Percentiles rank a stretch among this genome's conserved stretches.
These are phyloP conservation scores for Rubroshorea leprosula DNA, from an alignment of 345 rosid species.

Conservation along the genomic window DNA sequence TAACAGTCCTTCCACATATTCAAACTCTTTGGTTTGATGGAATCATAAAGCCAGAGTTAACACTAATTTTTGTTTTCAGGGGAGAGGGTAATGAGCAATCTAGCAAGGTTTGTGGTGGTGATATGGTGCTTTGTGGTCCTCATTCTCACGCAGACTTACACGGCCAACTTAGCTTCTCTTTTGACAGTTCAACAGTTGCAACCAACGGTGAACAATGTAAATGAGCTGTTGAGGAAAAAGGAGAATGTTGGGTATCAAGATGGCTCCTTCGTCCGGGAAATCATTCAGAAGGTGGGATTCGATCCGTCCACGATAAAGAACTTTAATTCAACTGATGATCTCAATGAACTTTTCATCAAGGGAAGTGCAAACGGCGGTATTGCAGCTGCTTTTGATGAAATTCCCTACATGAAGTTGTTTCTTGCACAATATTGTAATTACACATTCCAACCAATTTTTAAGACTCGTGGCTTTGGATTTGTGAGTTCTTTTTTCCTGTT, in stretches of 20 bases:
- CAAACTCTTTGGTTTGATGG: neutral
- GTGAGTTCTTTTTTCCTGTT: too few relatives aligned
- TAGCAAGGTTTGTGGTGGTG: slow-evolving; percentile 36
- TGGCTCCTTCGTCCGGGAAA: too few relatives aligned
- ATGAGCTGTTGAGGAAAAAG: too few relatives aligned
- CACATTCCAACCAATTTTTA: too few relatives aligned
- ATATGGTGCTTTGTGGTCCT: too few relatives aligned
- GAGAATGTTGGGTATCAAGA: too few relatives aligned
- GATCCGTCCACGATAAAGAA: slow-evolving; percentile 1
- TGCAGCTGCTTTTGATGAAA: too few relatives aligned
- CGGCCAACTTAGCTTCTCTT: slow-evolving; percentile 41
- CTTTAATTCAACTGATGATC: slow-evolving; percentile 19
- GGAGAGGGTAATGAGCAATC: slow-evolving; percentile 37
- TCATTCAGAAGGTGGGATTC: slow-evolving; percentile 11
- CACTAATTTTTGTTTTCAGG: slow-evolving; percentile 21
- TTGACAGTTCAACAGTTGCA: slow-evolving; percentile 34
- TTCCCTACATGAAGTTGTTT: slow-evolving; percentile 24
- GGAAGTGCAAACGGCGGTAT: too few relatives aligned
- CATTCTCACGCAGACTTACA: slow-evolving; percentile 48
- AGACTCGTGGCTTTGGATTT: too few relatives aligned
- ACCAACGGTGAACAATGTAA: slow-evolving; percentile 17
- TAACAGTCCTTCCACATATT: slow-evolving; percentile 8
- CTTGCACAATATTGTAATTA: slow-evolving; percentile 32
- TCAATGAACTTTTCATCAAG: too few relatives aligned
- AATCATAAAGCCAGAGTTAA: neutral